Base-by-base conservation (phyloP, 2,329 filamentous ascomycete species). In the Cercospora sp. region DNA sequence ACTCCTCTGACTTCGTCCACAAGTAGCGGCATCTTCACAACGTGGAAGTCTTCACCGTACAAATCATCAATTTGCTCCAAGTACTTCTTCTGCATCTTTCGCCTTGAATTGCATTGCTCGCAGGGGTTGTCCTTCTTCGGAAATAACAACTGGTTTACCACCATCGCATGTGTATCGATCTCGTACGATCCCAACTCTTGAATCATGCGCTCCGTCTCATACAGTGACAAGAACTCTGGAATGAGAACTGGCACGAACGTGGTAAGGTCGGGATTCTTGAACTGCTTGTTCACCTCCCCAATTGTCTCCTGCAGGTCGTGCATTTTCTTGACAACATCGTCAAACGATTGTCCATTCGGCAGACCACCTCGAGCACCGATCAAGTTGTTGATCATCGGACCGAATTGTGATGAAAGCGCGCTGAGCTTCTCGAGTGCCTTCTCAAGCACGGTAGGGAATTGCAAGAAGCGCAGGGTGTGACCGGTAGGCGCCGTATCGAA, bases 51-150 rank as follows among this genome's bases (percentile, higher is more conserved):
- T 78, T 97, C 94, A n/a, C 76, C 76, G 79, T 99, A 99, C 68
- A 99, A 83, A 84, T 99, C 95, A 82, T 97, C 94, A 76, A 98
- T 98, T 85, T 99, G 94, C 78, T 98, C 94, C 53, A 99, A 86
- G 79, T 99, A 99, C 84, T 99, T 99, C 85, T 93, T 95, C 85
- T 99, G 95, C 95, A 99, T 99, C 85, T 96, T 96, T 77, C 94
- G 86, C 72, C 95, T 86, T 57, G 95, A 91, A 78, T 93, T 97
- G 82, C 95, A 99, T 84, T 99, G 95, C 71, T 97, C 93, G 81
- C 95, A 99, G 40, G 88, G 87, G 78, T 91, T 96, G 63, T 89
- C 90, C 73, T 90, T 86, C 80, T 91, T 92, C 18, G 95, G 95
- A 83, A 97, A 99, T 66, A 99, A 84, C 73, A 99, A 86, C 85